phyloP scores from a whole-genome alignment of 768 basidiomycete genomes.

The Fibroporia radiculosa region DNA sequence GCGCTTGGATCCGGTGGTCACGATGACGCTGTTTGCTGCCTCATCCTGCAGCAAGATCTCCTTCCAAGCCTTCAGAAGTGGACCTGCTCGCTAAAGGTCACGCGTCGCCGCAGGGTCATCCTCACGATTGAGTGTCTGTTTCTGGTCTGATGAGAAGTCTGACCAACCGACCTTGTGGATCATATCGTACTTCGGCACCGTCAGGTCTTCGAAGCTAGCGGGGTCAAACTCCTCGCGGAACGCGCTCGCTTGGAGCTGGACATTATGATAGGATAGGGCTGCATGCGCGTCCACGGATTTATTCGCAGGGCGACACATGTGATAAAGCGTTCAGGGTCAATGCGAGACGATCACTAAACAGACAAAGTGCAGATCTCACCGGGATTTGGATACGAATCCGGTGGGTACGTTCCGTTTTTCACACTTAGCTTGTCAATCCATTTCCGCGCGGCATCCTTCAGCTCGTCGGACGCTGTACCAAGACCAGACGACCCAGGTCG shows the following conservation, averaged over 20 bases:
- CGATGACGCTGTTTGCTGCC: constrained; percentile 44
- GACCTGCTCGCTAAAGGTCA: constrained; percentile 51
- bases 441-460: constrained; percentile 57
- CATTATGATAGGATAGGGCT: constrained; percentile 87
- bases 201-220: constrained; percentile 73
- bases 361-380: constrained; percentile 38
- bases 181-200: constrained; percentile 64
- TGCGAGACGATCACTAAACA: not conserved
- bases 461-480: constrained; percentile 53
- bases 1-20: constrained; percentile 52
- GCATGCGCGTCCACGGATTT: constrained; percentile 2
- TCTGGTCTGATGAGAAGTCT: not conserved
- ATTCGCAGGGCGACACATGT: constrained; percentile 4
- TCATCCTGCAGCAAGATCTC: constrained; percentile 51
- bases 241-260: constrained; percentile 84
- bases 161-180: constrained; percentile 65
- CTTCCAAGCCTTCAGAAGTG: constrained; percentile 67
- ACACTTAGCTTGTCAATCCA: constrained; percentile 77
- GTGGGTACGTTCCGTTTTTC: constrained; percentile 76
- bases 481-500: not conserved
- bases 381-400: constrained; percentile 88
- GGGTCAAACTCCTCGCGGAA: constrained; percentile 86
- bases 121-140: constrained; percentile 2
- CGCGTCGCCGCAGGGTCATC: no score
- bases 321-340: not conserved